phyloP scores from a whole-genome alignment of 75 land plant genomes.

The Pinus albicaulis region DNA sequence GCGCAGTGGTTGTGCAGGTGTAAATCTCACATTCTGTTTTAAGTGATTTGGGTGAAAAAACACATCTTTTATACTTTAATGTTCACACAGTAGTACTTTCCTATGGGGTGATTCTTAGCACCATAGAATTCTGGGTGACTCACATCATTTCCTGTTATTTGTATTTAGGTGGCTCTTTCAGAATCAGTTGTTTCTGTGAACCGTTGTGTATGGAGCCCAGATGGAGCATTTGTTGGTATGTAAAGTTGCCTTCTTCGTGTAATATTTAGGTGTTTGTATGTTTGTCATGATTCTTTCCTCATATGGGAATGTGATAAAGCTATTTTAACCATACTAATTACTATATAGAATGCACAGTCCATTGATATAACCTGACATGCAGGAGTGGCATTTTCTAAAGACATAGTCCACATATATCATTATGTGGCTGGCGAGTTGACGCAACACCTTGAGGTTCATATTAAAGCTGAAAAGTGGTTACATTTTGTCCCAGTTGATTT shows the following conservation, averaged over 20 bases:
- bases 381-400: constrained; percentile 92
- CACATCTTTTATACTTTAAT: no score
- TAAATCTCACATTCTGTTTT: no score
- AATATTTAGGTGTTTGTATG: no score
- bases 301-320: no score
- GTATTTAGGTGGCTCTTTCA: constrained; percentile 46
- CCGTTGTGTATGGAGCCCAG: constrained; percentile 77
- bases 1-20: constrained; percentile 18
- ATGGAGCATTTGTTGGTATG: constrained; percentile 32
- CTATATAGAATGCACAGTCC: no score
- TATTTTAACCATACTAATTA: no score
- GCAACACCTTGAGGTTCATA: constrained; percentile 60
- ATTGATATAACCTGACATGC: neutral
- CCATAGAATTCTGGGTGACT: neutral
- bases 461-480: neutral
- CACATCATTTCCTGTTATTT: no score
- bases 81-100: neutral
- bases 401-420: constrained; percentile 77
- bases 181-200: constrained; percentile 73
- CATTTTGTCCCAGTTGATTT: neutral
- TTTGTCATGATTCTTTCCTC: no score
- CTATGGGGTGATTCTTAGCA: neutral
- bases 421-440: constrained; percentile 51
- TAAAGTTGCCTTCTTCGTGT: no score
- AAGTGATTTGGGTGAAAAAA: no score